Conservation (phyloP, 2,329 filamentous ascomycete species). For the Beauveria bassiana region DNA sequence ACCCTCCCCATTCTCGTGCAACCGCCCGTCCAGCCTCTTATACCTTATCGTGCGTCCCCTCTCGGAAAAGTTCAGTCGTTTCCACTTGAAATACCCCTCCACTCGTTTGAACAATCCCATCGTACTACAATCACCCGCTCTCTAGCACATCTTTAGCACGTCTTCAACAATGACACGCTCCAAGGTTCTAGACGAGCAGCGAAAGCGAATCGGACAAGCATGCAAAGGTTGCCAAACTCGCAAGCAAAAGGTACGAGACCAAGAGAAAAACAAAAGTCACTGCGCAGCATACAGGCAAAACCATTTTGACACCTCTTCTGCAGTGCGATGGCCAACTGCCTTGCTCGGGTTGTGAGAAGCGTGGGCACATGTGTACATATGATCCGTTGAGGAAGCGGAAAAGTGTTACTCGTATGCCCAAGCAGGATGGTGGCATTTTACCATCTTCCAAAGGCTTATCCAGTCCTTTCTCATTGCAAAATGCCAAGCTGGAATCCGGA, state of each 20-base stretch:
- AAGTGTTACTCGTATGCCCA: neutral
- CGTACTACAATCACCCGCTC: neutral
- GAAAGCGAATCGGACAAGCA: conserved; percentile 55
- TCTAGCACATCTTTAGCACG: too few species aligned
- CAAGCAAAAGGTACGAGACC: conserved; percentile 54
- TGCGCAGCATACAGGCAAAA: neutral
- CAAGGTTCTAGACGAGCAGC: conserved; percentile 50
- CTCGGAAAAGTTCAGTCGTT: neutral
- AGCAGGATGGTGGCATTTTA: neutral
- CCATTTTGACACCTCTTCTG: neutral
- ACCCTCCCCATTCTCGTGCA: neutral
- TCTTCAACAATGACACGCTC: conserved; percentile 40
- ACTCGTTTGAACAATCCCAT: neutral
- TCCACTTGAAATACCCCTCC: neutral
- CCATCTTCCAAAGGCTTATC: neutral
- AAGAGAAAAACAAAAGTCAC: neutral
- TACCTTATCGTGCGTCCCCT: neutral
- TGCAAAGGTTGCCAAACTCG: conserved; percentile 58
- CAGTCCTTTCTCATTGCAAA: neutral
- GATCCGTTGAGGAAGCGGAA: conserved; percentile 16
- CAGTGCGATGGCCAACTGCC: conserved; percentile 53
- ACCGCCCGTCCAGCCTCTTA: neutral
- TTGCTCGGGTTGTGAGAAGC: conserved; percentile 51
- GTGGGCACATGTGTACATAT: conserved; percentile 38
- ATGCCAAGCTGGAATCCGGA: neutral